A percentile compares a stretch with the other conserved stretches of the same genome.
Conservation (phyloP, 2,329 filamentous ascomycete species). For the Penicillium hordei region DNA sequence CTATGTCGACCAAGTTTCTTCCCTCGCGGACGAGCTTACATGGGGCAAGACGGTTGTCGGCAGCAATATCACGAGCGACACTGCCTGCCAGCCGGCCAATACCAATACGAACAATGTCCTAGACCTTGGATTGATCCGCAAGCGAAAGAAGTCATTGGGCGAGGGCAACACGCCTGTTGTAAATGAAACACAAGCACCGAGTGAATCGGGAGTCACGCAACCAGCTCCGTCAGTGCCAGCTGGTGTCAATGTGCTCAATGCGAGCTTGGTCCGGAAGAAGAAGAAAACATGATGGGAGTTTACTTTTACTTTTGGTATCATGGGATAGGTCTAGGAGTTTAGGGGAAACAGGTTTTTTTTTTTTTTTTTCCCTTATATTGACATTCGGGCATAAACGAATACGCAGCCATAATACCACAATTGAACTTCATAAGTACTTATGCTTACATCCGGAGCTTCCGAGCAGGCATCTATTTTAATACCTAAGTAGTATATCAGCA, state of each 20-base stretch:
- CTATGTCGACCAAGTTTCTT: constrained; percentile 45
- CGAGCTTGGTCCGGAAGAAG: constrained; percentile 42
- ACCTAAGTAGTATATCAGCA: background rate
- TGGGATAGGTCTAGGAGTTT: constrained; percentile 2
- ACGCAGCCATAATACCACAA: background rate
- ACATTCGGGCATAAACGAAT: background rate
- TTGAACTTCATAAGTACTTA: background rate
- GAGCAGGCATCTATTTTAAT: background rate
- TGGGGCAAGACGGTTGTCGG: constrained; percentile 41
- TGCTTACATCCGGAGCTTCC: background rate
- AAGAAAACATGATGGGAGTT: constrained; percentile 36
- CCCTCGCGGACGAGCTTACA: constrained; percentile 36
- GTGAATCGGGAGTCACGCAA: background rate
- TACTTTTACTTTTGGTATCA: background rate
- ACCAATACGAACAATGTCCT: constrained; percentile 28
- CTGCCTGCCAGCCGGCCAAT: constrained; percentile 8
- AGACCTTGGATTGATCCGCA: constrained; percentile 36
- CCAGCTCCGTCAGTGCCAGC: constrained; percentile 14
- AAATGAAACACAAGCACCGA: constrained; percentile 8
- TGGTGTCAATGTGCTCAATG: constrained; percentile 41
- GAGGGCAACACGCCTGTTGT: constrained; percentile 14
- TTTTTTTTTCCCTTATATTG: background rate
- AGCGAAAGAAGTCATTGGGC: constrained; percentile 37
- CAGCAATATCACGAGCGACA: constrained; percentile 15
- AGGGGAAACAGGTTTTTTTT: background rate